A percentile compares a stretch with the other conserved stretches of the same genome.
Evolutionary conservation across 441 rosid species (phyloP).

Genomic region (Eutrema salsugineum): DNA sequence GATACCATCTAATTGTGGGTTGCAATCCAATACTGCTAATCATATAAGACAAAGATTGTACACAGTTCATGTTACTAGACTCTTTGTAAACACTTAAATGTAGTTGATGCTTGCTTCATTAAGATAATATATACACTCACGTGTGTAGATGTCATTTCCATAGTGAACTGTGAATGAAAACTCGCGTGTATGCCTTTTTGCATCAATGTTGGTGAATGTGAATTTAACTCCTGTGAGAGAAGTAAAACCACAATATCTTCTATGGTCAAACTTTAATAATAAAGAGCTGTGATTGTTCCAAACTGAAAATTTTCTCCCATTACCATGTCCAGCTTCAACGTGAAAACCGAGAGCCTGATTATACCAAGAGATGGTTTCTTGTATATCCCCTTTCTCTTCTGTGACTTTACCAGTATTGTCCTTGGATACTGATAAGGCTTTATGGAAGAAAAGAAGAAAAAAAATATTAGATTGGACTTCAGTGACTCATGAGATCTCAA

Average conservation of each 20-base stretch:
- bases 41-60: slow-evolving; percentile 13
- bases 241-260: slow-evolving; percentile 9
- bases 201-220: slow-evolving; percentile 54
- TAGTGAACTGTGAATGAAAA: slow-evolving; percentile 64
- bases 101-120: not conserved
- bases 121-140: slow-evolving; percentile 43
- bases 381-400: slow-evolving; percentile 39
- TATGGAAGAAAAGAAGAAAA: not conserved
- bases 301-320: not conserved
- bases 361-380: slow-evolving; percentile 79
- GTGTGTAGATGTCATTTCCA: slow-evolving; percentile 57
- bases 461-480: slow-evolving; percentile 19
- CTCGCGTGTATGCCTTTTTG: slow-evolving; percentile 44
- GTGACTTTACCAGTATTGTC: slow-evolving; percentile 41
- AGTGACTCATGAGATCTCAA: not conserved
- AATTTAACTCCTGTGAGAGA: slow-evolving; percentile 69
- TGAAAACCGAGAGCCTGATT: slow-evolving; percentile 67
- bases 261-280: not conserved
- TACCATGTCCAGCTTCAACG: slow-evolving; percentile 86
- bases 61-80: not conserved
- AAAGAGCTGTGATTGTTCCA: not conserved
- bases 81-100: not conserved
- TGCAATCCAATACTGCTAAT: slow-evolving; percentile 75
- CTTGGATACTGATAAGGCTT: slow-evolving; percentile 42
- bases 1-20: slow-evolving; percentile 53